A percentile compares a stretch with the other conserved stretches of the same genome.
phyloP scores from a whole-genome alignment of 1,284 basidiomycete species.

The Apiotrichum domesticum region DNA sequence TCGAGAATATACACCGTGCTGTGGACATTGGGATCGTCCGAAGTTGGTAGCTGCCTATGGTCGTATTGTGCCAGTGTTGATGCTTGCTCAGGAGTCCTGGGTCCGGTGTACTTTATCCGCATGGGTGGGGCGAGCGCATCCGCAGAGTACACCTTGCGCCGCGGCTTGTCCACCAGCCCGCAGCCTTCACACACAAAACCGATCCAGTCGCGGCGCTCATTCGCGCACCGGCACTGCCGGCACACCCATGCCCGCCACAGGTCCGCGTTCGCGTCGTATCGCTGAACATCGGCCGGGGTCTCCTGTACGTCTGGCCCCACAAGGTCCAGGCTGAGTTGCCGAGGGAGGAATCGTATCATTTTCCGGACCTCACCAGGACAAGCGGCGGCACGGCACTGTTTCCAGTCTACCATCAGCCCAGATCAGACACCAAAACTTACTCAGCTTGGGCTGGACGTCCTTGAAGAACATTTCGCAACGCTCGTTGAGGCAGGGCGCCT shows the following conservation, averaged over 20 bases:
- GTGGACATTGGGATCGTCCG: too few relatives aligned
- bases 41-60: too few relatives aligned
- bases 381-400: background rate
- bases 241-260: constrained; percentile 41
- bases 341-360: constrained; percentile 18
- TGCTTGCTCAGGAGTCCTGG: constrained; percentile 15
- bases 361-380: constrained; percentile 12
- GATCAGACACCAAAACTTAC: background rate
- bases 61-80: too few relatives aligned
- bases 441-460: background rate
- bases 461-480: constrained; percentile 2
- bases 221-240: constrained; percentile 30
- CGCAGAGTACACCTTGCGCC: constrained; percentile 20
- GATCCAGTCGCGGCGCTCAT: constrained; percentile 35
- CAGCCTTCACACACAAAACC: constrained; percentile 39
- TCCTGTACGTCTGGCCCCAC: background rate
- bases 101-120: constrained; percentile 28
- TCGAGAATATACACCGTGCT: too few relatives aligned
- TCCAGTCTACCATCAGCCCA: background rate
- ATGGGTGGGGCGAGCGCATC: constrained; percentile 18
- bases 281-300: constrained; percentile 1
- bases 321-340: constrained; percentile 4
- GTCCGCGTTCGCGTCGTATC: constrained; percentile 21
- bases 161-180: constrained; percentile 7
- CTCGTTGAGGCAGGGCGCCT: constrained; percentile 16